Evolutionary conservation across 352 stramenopile genomes (phyloP), one percentile per base, ranked within the genome.

Genomic region (Phytophthora meadii): DNA sequence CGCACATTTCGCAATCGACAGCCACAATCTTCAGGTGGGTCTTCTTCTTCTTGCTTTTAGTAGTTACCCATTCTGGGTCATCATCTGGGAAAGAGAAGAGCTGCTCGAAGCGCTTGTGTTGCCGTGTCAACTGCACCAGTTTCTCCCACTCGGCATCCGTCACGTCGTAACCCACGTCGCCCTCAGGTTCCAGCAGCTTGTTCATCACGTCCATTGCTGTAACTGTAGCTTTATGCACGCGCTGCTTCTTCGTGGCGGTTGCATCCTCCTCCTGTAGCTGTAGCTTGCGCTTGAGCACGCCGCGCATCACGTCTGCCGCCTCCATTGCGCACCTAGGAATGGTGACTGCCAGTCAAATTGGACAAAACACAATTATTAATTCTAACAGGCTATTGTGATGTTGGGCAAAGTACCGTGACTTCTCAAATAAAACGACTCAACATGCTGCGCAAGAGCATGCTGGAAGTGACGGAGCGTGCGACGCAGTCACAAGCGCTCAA

Each of bases 1-100:
- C 81, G 58, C 88, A 96, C 88, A 96, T 96, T 49, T 96, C 88
- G 60, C 88, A 96, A 78, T 96, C 88, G 27, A 96, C 27, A 22
- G 88, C 88, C 17, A 94, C 72, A 46, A 95, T 82, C 61, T 87
- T 84, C 17, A 91, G 69, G 15, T 84, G 70, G 37, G 76, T 79
- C 28, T 75, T 54, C 51, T 84, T 90, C 63, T 80, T 90, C 69
- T 87, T 93, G 24, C 55, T 62, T 44, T 78, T 82, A 42, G 87
- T 74, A 42, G 54, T 87, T 15, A 93, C 77, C 86, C 88, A 95
- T 2, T 74, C 72, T 0, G 65, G 34, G 22, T 50, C 61, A 39
- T 70, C 51, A 1, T 69, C 67, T 15, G 82, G 81, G 47, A 94
- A 93, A 3, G 51, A 52, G 52, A 86, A 96, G 14, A 84, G 55